Base-by-base conservation (phyloP, 2,329 filamentous ascomycete species). In the Akanthomyces muscarius region DNA sequence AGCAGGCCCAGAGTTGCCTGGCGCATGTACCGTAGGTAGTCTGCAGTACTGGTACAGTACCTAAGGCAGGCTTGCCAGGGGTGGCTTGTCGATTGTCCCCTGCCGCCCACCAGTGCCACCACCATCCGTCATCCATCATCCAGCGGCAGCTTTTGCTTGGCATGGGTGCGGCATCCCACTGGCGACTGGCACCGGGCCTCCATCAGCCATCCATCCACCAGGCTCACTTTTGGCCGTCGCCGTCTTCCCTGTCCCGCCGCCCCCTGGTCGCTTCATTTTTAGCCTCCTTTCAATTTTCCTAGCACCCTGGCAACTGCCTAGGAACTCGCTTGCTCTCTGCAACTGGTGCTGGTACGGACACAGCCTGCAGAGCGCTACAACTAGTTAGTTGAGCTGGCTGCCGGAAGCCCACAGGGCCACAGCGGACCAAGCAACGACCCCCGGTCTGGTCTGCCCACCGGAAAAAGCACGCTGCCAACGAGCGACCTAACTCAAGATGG, bases 61-160 rank as follows among this genome's bases (percentile, higher is more conserved):
- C 21, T 21, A 21, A 21, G 21, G 21, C 16, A 14, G 23, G 16
- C 11, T 28, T 13, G 56, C 33, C 56, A 50, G 47, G 56, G 56
- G 56, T 51, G 56, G 56, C 56, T 60, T 60, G 56, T 57, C 56
- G 56, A 59, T 59, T 51, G 45, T 28, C 18, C 56, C 56, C 41
- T 59, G 18, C 10, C 45, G 36, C 38, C 52, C 41, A 47, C 45
- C 45, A 23, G 6, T 45, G 44, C 30, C 16, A 33, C 14, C 25
- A 33, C 21, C 54, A 45, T n/a, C 16, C 28, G 47, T 21, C 21
- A 21, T 45, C 16, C 25, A 57, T 28, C 23, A 33, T 30, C 10
- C 48, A 21, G n/a, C 13, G 13, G 38, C 28, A 30, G 28, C 28
- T 33, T 33, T 33, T 18, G 38, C 38, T 13, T 47, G 33, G 33